Percentiles rank a stretch among this genome's conserved stretches.
Evolutionary conservation across 2,329 filamentous ascomycete genomes (phyloP).

Genomic region (Zalaria obscura): DNA sequence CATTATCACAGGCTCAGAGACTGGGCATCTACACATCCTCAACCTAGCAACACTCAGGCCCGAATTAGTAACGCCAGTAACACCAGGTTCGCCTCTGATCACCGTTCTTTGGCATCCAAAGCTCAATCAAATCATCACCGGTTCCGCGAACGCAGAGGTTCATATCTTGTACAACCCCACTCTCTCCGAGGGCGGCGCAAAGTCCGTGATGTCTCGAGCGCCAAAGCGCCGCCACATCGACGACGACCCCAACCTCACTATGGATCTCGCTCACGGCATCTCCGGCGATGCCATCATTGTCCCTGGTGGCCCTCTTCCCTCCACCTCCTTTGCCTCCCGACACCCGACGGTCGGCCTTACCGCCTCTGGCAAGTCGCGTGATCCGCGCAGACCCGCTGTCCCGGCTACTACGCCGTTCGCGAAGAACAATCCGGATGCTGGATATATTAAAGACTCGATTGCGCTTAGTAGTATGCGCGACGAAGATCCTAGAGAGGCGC

Average conservation of each 20-base stretch:
- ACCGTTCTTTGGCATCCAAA: constrained; percentile 84
- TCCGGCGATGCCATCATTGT: constrained; percentile 69
- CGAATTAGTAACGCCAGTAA: constrained; percentile 80
- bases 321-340: constrained; percentile 38
- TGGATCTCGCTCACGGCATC: constrained; percentile 66
- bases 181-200: constrained; percentile 68
- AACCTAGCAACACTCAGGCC: constrained; percentile 81
- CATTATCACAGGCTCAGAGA: constrained; percentile 77
- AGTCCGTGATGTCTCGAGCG: constrained; percentile 80
- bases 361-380: constrained; percentile 59
- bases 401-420: constrained; percentile 79
- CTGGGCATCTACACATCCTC: constrained; percentile 78
- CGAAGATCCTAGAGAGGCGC: constrained; percentile 85
- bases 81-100: constrained; percentile 67
- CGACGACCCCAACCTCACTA: constrained; percentile 77
- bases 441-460: constrained; percentile 77
- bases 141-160: constrained; percentile 79
- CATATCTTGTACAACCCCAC: constrained; percentile 82
- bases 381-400: constrained; percentile 74
- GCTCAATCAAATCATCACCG: constrained; percentile 91
- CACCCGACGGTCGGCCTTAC: constrained; percentile 63
- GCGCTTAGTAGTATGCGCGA: constrained; percentile 86
- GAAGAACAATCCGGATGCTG: constrained; percentile 78
- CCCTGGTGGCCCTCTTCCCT: constrained; percentile 25
- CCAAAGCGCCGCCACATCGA: constrained; percentile 93